Conservation (phyloP, 805 yeast genomes). For the Brettanomyces sp. region DNA sequence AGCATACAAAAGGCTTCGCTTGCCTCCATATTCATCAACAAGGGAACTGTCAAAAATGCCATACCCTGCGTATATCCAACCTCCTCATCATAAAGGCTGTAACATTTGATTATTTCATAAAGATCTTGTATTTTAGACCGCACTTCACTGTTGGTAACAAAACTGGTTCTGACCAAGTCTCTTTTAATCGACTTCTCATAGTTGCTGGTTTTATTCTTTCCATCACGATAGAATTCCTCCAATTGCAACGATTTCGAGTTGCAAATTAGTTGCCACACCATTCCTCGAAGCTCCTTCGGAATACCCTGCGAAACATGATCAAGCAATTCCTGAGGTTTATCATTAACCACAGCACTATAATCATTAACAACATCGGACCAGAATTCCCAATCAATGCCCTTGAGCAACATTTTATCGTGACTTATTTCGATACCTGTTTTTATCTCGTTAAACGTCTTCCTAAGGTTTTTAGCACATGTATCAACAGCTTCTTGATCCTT, state of each 20-base stretch:
- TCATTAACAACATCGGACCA: slow-evolving; percentile 81
- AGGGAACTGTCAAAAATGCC: slow-evolving; percentile 87
- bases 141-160: slow-evolving; percentile 49
- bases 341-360: slow-evolving; percentile 56
- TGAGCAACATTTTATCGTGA: slow-evolving; percentile 21
- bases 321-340: slow-evolving; percentile 51
- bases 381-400: slow-evolving; percentile 68
- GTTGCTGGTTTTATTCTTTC: slow-evolving; percentile 40
- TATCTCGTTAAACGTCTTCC: slow-evolving; percentile 36
- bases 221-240: slow-evolving; percentile 47
- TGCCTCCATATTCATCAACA: slow-evolving; percentile 72
- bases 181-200: slow-evolving; percentile 72
- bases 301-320: slow-evolving; percentile 64
- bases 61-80: slow-evolving; percentile 98
- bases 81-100: slow-evolving; percentile 78
- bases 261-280: slow-evolving; percentile 86
- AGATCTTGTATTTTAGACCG: slow-evolving; percentile 55
- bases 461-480: slow-evolving; percentile 37
- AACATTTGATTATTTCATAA: slow-evolving; percentile 70
- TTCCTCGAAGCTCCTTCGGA: slow-evolving; percentile 78
- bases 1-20: slow-evolving; percentile 78
- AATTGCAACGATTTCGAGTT: slow-evolving; percentile 60
- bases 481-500: slow-evolving; percentile 43
- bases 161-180: slow-evolving; percentile 80
- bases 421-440: slow-evolving; percentile 35